phyloP scores from a whole-genome alignment of 2,329 filamentous ascomycete species.

The Fusarium hostae region DNA sequence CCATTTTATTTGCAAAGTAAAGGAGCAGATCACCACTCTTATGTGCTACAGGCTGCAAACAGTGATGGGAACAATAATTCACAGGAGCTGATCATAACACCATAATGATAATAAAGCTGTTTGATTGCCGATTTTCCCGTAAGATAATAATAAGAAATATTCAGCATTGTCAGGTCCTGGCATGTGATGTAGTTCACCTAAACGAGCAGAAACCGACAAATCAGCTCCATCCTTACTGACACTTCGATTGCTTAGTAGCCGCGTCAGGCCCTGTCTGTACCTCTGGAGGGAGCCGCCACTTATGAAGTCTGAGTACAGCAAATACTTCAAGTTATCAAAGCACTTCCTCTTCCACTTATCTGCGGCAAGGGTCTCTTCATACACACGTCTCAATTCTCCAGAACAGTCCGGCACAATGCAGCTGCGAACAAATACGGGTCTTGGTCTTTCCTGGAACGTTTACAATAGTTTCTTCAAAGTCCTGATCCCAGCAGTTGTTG shows the following conservation, averaged over 20 bases:
- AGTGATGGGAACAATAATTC: not conserved
- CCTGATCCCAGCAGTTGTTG: fast-evolving
- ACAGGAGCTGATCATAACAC: not conserved
- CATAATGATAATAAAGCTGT: not conserved
- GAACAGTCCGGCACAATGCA: not conserved
- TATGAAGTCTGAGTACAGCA: fast-evolving
- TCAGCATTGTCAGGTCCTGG: fast-evolving
- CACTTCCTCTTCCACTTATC: not conserved
- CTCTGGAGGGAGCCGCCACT: not conserved
- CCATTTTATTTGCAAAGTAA: constrained; percentile 1
- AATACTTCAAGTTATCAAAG: not conserved
- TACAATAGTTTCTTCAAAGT: not conserved
- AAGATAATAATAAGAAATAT: not conserved
- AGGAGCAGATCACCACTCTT: not conserved
- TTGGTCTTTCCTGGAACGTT: not conserved
- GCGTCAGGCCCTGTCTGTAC: not conserved
- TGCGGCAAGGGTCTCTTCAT: not conserved
- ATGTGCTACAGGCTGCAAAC: not conserved
- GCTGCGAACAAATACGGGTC: not conserved
- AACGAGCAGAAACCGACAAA: not conserved
- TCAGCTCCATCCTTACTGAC: fast-evolving
- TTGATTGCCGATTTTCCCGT: no score
- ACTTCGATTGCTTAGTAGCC: not conserved
- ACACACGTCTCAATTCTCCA: fast-evolving
- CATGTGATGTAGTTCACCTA: not conserved